Conservation (phyloP, 257 asterid species). For the Solanum habrochaites region DNA sequence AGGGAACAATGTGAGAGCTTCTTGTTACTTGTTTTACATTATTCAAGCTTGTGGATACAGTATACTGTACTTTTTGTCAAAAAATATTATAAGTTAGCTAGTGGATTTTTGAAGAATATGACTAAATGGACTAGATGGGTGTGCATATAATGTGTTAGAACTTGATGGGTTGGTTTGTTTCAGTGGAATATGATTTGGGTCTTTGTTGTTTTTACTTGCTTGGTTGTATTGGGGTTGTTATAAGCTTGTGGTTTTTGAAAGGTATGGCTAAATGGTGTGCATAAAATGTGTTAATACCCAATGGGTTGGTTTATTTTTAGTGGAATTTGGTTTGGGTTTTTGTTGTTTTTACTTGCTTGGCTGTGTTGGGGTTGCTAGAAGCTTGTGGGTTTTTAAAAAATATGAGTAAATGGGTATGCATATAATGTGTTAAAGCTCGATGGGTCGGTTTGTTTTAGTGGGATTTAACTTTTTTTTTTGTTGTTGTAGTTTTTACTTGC, state of each 20-base stretch:
- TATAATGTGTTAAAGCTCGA: background rate
- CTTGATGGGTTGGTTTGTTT: background rate
- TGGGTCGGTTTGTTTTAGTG: background rate
- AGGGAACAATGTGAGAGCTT: conserved; percentile 24
- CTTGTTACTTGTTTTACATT: background rate
- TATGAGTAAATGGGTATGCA: background rate
- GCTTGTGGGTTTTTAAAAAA: background rate
- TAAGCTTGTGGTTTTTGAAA: background rate
- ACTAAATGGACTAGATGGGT: background rate
- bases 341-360: background rate
- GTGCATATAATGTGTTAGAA: background rate
- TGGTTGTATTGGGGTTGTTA: background rate
- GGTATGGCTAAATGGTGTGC: background rate
- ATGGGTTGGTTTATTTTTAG: background rate
- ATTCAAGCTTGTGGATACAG: background rate
- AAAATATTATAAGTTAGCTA: background rate
- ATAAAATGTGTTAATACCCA: background rate
- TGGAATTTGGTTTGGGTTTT: background rate
- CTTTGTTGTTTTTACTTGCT: background rate
- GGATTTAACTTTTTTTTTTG: background rate
- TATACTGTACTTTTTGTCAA: background rate
- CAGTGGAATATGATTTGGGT: background rate
- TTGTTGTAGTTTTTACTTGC: background rate
- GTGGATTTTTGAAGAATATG: background rate
- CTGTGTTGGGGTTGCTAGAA: background rate